Conservation (phyloP, 257 asterid species). For the Buddleja alternifolia region DNA sequence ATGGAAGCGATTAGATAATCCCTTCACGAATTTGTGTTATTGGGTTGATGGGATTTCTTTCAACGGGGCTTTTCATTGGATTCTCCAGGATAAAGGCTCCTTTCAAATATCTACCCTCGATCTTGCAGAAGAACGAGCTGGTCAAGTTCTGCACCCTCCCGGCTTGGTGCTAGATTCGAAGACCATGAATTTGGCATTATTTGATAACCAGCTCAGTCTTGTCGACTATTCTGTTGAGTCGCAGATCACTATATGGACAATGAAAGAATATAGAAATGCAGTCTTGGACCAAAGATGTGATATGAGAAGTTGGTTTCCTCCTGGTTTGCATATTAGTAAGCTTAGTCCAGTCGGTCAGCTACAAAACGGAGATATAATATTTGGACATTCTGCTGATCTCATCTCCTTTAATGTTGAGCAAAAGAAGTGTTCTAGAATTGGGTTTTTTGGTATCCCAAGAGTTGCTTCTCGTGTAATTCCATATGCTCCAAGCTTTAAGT, state of each 20-base stretch:
- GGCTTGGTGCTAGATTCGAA: neutral
- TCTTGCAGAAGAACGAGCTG: conserved; percentile 1
- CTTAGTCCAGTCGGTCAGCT: neutral
- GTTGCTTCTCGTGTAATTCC: neutral
- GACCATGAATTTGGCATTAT: neutral
- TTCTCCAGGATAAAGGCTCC: neutral
- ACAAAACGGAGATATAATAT: neutral
- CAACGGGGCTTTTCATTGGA: conserved; percentile 21
- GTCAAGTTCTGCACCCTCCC: neutral
- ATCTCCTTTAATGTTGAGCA: neutral
- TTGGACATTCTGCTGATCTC: neutral
- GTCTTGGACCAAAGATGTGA: conserved; percentile 6
- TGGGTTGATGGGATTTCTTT: neutral
- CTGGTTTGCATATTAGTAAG: neutral
- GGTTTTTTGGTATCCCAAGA: neutral
- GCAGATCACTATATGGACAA: conserved; percentile 7
- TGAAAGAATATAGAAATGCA: neutral
- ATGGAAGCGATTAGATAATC: conserved; percentile 5
- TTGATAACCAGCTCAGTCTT: conserved; percentile 1
- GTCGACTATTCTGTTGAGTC: neutral
- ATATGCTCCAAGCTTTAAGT: neutral
- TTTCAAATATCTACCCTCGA: conserved; percentile 11
- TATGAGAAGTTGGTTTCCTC: neutral
- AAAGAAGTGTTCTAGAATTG: neutral
- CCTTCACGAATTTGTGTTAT: neutral